Conservation (phyloP, 768 basidiomycete genomes). For the Mycena polygramma region DNA sequence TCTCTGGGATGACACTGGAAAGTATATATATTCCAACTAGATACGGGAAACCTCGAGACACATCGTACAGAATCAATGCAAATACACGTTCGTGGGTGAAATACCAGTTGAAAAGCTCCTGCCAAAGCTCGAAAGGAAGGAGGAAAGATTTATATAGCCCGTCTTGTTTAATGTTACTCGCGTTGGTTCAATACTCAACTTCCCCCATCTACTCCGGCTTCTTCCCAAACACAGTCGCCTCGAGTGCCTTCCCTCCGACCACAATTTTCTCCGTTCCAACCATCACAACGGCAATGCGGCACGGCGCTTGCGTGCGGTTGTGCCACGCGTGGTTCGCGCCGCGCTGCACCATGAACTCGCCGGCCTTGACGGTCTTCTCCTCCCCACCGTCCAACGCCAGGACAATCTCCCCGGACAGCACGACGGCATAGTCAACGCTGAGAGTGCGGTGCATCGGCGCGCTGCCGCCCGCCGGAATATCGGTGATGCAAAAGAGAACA, state of each 20-base stretch:
- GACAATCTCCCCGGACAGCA: slow-evolving; percentile 33
- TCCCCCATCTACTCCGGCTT: slow-evolving; percentile 20
- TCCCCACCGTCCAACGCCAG: slow-evolving; percentile 22
- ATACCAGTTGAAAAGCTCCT: too few species aligned
- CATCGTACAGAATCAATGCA: too few species aligned
- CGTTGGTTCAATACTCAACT: too few species aligned
- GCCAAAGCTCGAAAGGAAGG: too few species aligned
- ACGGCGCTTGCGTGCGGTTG: slow-evolving; percentile 26
- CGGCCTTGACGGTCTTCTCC: slow-evolving; percentile 26
- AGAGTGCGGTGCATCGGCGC: slow-evolving; percentile 35
- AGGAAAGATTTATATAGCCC: too few species aligned
- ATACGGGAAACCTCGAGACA: too few species aligned
- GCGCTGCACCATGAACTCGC: slow-evolving; percentile 30
- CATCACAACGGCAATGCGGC: slow-evolving; percentile 25
- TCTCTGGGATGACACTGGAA: too few species aligned
- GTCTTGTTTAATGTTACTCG: too few species aligned
- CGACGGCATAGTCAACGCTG: slow-evolving; percentile 34
- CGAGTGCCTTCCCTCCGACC: slow-evolving; percentile 23
- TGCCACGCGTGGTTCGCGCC: slow-evolving; percentile 29
- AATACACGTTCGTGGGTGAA: too few species aligned
- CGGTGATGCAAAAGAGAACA: slow-evolving; percentile 25
- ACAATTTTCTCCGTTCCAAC: slow-evolving; percentile 30
- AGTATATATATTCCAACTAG: too few species aligned
- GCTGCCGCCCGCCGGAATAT: slow-evolving; percentile 15
- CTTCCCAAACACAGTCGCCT: slow-evolving; percentile 26